phyloP scores from a whole-genome alignment of 2,329 filamentous ascomycete genomes.

The Fusarium albosuccineum region DNA sequence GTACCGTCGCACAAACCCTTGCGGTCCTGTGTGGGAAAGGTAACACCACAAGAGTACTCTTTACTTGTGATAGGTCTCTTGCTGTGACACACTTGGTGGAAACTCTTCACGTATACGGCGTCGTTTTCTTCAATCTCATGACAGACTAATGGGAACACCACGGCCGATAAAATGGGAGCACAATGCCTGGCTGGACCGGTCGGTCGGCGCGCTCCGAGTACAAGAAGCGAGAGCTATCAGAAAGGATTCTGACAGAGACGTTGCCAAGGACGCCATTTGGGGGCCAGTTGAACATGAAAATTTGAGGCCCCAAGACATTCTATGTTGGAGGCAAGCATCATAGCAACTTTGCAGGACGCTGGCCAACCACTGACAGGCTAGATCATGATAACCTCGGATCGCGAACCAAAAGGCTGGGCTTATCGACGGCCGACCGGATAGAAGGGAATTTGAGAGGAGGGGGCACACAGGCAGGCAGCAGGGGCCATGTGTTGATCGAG shows the following conservation, averaged over 20 bases:
- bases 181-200: slow-evolving; percentile 3
- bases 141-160: not conserved
- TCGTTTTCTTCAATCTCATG: no score
- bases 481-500: slow-evolving; percentile 14
- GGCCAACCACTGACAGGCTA: slow-evolving; percentile 4
- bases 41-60: no score
- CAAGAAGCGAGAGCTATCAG: not conserved
- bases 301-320: not conserved
- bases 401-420: not conserved
- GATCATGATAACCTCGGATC: slow-evolving; percentile 32
- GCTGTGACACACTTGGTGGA: not conserved
- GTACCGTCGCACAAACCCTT: no score
- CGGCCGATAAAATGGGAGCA: not conserved
- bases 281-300: not conserved
- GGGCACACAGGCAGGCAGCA: slow-evolving; percentile 1
- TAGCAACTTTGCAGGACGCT: not conserved
- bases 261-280: slow-evolving; percentile 6
- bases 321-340: not conserved
- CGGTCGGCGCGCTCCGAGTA: slow-evolving; percentile 11
- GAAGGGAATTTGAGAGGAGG: slow-evolving; percentile 15
- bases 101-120: no score
- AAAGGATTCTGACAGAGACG: slow-evolving; percentile 1
- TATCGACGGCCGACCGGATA: slow-evolving; percentile 21
- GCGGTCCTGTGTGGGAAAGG: no score
- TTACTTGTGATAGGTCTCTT: no score